Evolutionary conservation across 768 basidiomycete genomes (phyloP), one percentile per base, ranked within the genome.

Genomic region (Phallus indusiatus): DNA sequence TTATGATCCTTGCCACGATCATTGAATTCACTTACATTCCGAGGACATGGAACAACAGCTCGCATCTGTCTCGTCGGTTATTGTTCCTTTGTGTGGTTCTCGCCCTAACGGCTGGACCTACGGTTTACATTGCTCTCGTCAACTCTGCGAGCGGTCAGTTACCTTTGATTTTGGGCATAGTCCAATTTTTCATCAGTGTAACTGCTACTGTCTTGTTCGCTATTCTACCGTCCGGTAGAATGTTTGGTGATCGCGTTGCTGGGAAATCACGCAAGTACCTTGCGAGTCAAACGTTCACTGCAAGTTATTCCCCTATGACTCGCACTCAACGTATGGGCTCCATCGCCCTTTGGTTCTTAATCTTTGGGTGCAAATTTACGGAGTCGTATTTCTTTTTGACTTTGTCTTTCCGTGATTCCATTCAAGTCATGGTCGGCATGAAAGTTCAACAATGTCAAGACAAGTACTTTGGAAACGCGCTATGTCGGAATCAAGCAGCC

Each of bases 321-420:
- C 69, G 74, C 50, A 73, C 74, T 51, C 83, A 84, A 22, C 87
- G 95, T n/a, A 65, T 85, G 1, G 90, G 88, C 1, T 94, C 90
- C 3, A 72, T 92, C 57, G 66, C 79, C 16, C 80, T 99, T 28
- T 98, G 96, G 96, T 56, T 88, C 67, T 82, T 97, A 65, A 84
- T 98, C 65, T 99, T 99, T 67, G 87, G 88, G 0, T 96, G 94
- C 83, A 98, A 98, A 75, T 88, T 94, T 65, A 82, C 84, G 50
- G 96, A 99, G 71, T 96, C 93, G 0, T 98, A 99, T 78, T 99
- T 96, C 76, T 98, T 92, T 85, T 76, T 98, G 63, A 98, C 93
- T 1, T 79, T 92, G 48, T 94, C 94, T 3, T 95, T 99, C 83
- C 81, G 85, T 60, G 85, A 94, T 63, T 92, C 96, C 4, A 94